phyloP scores from a whole-genome alignment of 257 asterid genomes.

The Phtheirospermum japonicum region DNA sequence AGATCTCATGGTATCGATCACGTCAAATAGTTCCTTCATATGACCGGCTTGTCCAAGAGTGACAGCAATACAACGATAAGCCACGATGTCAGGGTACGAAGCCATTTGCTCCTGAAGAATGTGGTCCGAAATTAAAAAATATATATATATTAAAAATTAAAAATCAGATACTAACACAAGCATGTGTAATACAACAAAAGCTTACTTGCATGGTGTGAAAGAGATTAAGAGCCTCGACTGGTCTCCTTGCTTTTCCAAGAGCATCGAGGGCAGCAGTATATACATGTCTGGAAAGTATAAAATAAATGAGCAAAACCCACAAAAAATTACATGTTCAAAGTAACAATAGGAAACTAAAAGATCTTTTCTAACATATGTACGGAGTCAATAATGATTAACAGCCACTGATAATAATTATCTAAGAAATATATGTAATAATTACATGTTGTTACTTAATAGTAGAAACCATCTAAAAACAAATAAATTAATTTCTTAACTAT shows the following conservation, averaged over 20 bases:
- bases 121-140: neutral
- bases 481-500: neutral
- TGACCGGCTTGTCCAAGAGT: slow-evolving; percentile 98
- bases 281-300: slow-evolving; percentile 45
- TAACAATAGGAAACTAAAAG: slow-evolving; percentile 2
- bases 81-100: slow-evolving; percentile 82
- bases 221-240: slow-evolving; percentile 91
- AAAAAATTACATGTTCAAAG: slow-evolving; percentile 2
- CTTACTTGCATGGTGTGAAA: slow-evolving; percentile 78
- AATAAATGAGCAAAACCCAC: slow-evolving; percentile 6
- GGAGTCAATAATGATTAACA: no score
- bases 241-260: slow-evolving; percentile 87
- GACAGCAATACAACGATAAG: slow-evolving; percentile 84
- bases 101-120: slow-evolving; percentile 63
- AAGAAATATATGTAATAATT: no score
- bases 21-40: slow-evolving; percentile 88
- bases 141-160: neutral
- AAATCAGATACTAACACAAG: slow-evolving; percentile 21
- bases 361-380: neutral
- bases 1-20: slow-evolving; percentile 86
- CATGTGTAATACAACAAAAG: slow-evolving; percentile 9
- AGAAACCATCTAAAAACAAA: slow-evolving; percentile 1
- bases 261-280: slow-evolving; percentile 88
- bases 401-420: no score
- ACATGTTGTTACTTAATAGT: neutral